Evolutionary conservation across 176 grass and related monocot genomes (phyloP).

Genomic region (Typha latifolia): DNA sequence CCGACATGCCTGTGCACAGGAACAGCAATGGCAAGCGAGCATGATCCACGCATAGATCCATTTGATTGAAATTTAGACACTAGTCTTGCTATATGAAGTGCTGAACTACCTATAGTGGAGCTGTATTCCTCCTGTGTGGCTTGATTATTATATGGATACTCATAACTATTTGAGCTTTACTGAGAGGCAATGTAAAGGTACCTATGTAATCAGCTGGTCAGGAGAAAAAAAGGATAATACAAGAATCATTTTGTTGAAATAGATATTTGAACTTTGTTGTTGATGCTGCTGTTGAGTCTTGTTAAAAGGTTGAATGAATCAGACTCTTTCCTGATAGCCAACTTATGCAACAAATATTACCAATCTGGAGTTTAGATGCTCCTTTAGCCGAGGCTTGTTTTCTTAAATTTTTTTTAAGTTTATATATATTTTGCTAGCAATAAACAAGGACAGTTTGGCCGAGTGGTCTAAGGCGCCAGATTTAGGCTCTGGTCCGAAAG

Average conservation of each 20-base stretch:
- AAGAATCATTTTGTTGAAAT: too few species aligned
- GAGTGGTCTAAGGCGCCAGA: conserved; percentile 99
- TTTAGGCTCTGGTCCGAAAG: conserved; percentile 99
- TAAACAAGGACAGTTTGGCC: conserved; percentile 98
- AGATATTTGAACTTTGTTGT: too few species aligned
- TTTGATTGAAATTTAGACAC: conserved; percentile 43
- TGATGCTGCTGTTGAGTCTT: too few species aligned
- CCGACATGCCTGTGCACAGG: conserved; percentile 95
- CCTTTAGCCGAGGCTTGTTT: too few species aligned
- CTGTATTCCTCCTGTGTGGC: neutral
- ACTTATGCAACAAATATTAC: too few species aligned
- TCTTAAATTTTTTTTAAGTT: too few species aligned
- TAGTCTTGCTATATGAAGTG: neutral
- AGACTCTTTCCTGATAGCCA: too few species aligned
- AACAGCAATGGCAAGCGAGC: conserved; percentile 88
- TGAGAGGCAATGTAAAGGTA: neutral
- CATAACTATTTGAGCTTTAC: neutral
- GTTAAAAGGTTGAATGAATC: too few species aligned
- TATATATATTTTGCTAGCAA: too few species aligned
- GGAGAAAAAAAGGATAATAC: too few species aligned
- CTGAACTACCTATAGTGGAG: neutral
- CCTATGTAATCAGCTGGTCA: too few species aligned
- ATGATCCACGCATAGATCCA: conserved; percentile 89
- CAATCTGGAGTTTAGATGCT: too few species aligned
- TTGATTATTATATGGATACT: neutral